Evolutionary conservation across 1,284 basidiomycete genomes (phyloP).

Genomic region (Coniferiporia weirii): DNA sequence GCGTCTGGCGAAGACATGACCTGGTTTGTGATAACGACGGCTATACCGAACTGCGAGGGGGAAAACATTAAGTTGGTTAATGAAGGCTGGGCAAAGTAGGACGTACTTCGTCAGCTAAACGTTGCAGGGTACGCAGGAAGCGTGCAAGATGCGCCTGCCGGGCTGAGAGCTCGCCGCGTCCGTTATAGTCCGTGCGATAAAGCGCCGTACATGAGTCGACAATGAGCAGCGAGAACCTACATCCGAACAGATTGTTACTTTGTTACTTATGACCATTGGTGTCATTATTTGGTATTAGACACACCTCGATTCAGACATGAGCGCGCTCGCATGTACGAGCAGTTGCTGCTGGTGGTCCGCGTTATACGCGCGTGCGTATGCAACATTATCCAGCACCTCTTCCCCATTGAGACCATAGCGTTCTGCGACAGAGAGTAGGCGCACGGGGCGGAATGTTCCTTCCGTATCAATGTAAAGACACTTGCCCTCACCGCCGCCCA

Average conservation of each 20-base stretch:
- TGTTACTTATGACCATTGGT: conserved; percentile 16
- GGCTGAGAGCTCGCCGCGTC: conserved; percentile 92
- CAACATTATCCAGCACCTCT: conserved; percentile 97
- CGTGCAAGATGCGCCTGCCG: conserved; percentile 97
- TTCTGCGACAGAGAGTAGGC: conserved; percentile 92
- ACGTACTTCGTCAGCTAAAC: conserved; percentile 90
- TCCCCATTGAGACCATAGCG: conserved; percentile 94
- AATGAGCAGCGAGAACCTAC: conserved; percentile 91
- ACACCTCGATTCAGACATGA: conserved; percentile 96
- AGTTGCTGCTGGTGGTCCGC: conserved; percentile 95
- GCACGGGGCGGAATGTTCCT: conserved; percentile 96
- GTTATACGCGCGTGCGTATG: conserved; percentile 98
- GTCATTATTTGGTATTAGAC: conserved; percentile 20
- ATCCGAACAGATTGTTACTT: conserved; percentile 4
- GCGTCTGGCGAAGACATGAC: conserved; percentile 98
- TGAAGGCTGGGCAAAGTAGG: not conserved
- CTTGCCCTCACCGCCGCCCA: conserved; percentile 99
- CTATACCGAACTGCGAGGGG: conserved; percentile 80
- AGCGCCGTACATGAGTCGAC: conserved; percentile 97
- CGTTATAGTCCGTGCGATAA: conserved; percentile 95
- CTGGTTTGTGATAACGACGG: conserved; percentile 97
- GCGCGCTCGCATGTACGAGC: conserved; percentile 86
- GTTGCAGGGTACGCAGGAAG: conserved; percentile 89
- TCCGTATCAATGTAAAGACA: conserved; percentile 99
- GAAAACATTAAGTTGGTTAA: not conserved